Evolutionary conservation across 441 rosid genomes (phyloP).

Genomic region (Croton setiger): DNA sequence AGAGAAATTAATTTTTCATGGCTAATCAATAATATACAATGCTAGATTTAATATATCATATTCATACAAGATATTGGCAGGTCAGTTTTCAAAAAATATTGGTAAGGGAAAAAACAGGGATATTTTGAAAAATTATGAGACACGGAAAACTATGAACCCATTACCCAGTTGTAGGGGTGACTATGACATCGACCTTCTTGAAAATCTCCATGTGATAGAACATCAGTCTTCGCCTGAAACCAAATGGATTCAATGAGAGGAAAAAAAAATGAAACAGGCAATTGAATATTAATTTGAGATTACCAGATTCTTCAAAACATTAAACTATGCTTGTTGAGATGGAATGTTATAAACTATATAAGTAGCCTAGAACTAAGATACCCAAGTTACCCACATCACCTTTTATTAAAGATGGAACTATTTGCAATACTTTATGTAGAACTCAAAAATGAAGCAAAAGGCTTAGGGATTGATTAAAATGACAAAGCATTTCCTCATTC

Average conservation of each 20-base stretch:
- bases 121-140: not conserved
- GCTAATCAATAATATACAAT: not conserved
- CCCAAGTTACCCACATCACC: not conserved
- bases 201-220: conserved; percentile 75
- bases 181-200: conserved; percentile 76
- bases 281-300: not conserved
- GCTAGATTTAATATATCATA: not conserved
- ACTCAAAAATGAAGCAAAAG: not conserved
- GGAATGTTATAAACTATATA: not conserved
- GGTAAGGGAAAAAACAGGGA: not conserved
- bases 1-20: not conserved
- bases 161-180: conserved; percentile 83
- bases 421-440: not conserved
- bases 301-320: too few species aligned
- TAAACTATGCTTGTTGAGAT: not conserved
- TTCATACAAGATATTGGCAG: not conserved
- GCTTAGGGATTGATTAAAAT: not conserved
- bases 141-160: conserved; percentile 9
- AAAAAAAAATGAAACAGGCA: conserved; percentile 4
- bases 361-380: not conserved
- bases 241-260: conserved; percentile 8
- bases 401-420: not conserved
- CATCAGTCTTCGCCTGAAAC: conserved; percentile 76
- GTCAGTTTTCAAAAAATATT: not conserved
- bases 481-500: not conserved